These are phyloP conservation scores for Suillus spraguei DNA, from an alignment of 768 basidiomycete genomes.

Conservation along the genomic window DNA sequence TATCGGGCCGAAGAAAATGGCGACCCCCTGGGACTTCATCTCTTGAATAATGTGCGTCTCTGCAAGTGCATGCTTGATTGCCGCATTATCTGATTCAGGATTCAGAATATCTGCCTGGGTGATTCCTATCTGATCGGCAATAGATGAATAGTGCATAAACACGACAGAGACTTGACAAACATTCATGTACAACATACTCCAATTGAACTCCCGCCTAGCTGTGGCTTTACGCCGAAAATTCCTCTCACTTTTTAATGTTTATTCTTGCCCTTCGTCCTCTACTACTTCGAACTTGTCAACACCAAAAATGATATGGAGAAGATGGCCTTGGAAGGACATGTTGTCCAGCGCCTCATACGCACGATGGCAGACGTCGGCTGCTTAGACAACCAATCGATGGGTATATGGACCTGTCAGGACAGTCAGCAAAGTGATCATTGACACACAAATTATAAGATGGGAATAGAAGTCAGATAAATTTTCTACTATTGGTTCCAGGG, in stretches of 20 bases:
- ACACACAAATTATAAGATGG: not conserved
- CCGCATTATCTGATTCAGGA: constrained; percentile 77
- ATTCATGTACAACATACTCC: constrained; percentile 64
- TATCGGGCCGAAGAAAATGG: constrained; percentile 72
- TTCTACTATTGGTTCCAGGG: constrained; percentile 58
- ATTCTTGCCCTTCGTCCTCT: constrained; percentile 44
- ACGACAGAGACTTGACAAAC: constrained; percentile 46
- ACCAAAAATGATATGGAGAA: constrained; percentile 88
- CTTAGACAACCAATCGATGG: constrained; percentile 47
- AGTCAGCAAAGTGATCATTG: not conserved
- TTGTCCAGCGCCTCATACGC: constrained; percentile 84
- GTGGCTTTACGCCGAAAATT: constrained; percentile 62
- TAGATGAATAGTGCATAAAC: constrained; percentile 48
- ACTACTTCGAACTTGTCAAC: constrained; percentile 55
- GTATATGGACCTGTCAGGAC: constrained; percentile 54
- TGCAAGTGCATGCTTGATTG: constrained; percentile 93
- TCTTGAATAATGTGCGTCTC: constrained; percentile 97
- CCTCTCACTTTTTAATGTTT: constrained; percentile 59
- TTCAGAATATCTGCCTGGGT: constrained; percentile 88
- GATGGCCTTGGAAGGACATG: constrained; percentile 85
- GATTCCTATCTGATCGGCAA: constrained; percentile 87
- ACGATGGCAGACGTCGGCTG: constrained; percentile 51
- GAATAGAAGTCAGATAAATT: constrained; percentile 36
- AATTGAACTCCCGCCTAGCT: constrained; percentile 84
- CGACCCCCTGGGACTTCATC: constrained; percentile 81